These are phyloP conservation scores for Penicillium antarcticum DNA, from an alignment of 495 filamentous ascomycete genomes.

Conservation along the genomic window DNA sequence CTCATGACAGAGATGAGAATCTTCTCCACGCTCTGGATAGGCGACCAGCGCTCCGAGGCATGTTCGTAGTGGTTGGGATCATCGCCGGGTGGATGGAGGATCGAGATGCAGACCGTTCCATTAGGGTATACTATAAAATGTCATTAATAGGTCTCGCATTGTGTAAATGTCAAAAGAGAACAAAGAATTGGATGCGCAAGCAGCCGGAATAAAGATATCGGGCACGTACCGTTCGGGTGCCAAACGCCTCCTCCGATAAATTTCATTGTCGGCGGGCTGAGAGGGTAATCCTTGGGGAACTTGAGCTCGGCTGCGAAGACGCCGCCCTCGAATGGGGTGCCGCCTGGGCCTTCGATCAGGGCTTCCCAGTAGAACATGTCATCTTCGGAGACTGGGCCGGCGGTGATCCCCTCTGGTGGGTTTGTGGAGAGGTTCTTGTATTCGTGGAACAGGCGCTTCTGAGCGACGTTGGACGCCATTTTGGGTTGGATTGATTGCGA, in stretches of 20 bases:
- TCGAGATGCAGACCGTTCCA: constrained; percentile 93
- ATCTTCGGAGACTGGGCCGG: constrained; percentile 89
- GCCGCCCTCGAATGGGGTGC: constrained; percentile 92
- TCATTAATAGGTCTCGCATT: background rate
- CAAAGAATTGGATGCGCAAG: background rate
- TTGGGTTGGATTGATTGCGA: constrained; percentile 3
- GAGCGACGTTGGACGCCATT: constrained; percentile 54
- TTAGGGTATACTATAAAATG: constrained; percentile 72
- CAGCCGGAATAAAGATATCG: background rate
- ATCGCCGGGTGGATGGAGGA: constrained; percentile 96
- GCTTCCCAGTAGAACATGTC: constrained; percentile 98
- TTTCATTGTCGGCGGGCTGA: constrained; percentile 90
- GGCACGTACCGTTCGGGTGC: constrained; percentile 84
- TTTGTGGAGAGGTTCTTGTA: constrained; percentile 84
- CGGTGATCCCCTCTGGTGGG: constrained; percentile 90
- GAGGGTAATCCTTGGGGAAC: constrained; percentile 94
- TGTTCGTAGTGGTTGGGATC: constrained; percentile 99
- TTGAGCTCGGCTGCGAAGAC: constrained; percentile 90
- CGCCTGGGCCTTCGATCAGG: constrained; percentile 90
- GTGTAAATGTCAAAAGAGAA: background rate
- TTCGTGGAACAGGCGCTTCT: constrained; percentile 94
- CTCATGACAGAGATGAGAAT: constrained; percentile 97
- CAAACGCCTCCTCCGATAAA: constrained; percentile 83
- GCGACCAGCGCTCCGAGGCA: constrained; percentile 91
- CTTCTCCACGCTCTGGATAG: constrained; percentile 97